Evolutionary conservation across 2,329 filamentous ascomycete genomes (phyloP), one percentile per base, ranked within the genome.

Genomic region (Neurospora sp.): DNA sequence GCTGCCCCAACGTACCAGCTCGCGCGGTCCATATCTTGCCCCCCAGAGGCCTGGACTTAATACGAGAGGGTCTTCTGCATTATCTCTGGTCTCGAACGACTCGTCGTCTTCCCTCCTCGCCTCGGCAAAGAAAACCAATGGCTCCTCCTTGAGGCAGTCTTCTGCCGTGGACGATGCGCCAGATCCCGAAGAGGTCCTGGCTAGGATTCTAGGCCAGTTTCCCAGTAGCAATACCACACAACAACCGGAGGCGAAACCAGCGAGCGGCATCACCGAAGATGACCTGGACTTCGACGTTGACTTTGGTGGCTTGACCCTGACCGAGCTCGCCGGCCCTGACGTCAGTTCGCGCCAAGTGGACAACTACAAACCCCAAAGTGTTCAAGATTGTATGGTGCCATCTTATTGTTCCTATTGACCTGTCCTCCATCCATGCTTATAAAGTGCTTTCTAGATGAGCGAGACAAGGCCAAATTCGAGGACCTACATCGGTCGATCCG

Each of bases 401-500:
- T 73, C 73, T 69, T 76, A 66, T 72, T 39, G 66, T 58, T 67
- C 70, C 70, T 46, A 69, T 68, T 43, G 70, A 4, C 36, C 33
- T 39, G 39, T 38, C 33, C 52, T 38, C 62, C 67, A 38, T 70
- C 67, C 68, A 19, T 73, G 68, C 69, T 76, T 73, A 73, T 69
- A 43, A 7, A 71, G 62, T 62, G 43, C 68, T 40, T 10, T 73
- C 67, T 73, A 90, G 93, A 93, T 78, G 91, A 96, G 79, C 87
- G 86, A 73, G 93, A 97, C 74, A 92, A 91, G 79, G 85, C 90
- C 76, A 94, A 91, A 76, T 97, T 97, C 76, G 91, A 97, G 79
- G 93, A 96, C 70, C 85, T 99, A 58, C 96, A 98, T 80, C 89
- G 87, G 76, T 96, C 94, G 4, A 98, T 99, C 76, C 81, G 85